Evolutionary conservation across 73 alveolate genomes (phyloP).

Genomic region (Paramecium caudatum): DNA sequence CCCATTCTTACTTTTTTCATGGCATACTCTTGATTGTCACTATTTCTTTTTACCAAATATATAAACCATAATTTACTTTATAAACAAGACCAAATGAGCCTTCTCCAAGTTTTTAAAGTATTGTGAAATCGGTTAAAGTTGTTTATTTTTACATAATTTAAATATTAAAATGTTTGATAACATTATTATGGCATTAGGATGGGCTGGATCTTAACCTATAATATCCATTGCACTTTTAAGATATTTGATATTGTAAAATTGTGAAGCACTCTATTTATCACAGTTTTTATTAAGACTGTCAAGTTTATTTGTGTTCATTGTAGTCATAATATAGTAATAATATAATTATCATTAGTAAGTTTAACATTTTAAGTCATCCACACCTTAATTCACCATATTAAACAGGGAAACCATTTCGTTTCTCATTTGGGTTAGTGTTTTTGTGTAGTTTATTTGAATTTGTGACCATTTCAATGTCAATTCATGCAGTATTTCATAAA

Average conservation of each 20-base stretch:
- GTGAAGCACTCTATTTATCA: slow-evolving; percentile 30
- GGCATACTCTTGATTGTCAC: slow-evolving; percentile 83
- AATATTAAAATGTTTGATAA: slow-evolving; percentile 7
- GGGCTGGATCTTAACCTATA: slow-evolving; percentile 6
- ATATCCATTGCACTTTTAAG: not conserved
- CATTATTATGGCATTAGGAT: slow-evolving; percentile 41
- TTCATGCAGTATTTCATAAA: slow-evolving; percentile 44
- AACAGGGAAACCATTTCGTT: slow-evolving; percentile 14
- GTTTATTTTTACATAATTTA: slow-evolving; percentile 58
- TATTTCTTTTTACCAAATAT: slow-evolving; percentile 79
- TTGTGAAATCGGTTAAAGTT: slow-evolving; percentile 1
- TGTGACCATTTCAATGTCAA: not conserved
- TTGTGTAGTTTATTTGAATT: slow-evolving; percentile 23
- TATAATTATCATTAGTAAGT: not conserved
- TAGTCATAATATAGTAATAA: too few species aligned
- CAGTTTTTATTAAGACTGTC: not conserved
- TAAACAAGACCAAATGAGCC: slow-evolving; percentile 85
- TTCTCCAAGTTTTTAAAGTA: slow-evolving; percentile 78
- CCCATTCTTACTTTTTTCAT: slow-evolving; percentile 82
- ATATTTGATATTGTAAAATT: slow-evolving; percentile 15
- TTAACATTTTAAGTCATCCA: not conserved
- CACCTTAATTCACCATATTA: not conserved
- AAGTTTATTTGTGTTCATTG: too few species aligned
- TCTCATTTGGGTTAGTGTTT: slow-evolving; percentile 28
- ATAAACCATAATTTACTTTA: slow-evolving; percentile 69